Evolutionary conservation across 1,139 yeast genomes (phyloP).

Genomic region (Hansenula sp.): DNA sequence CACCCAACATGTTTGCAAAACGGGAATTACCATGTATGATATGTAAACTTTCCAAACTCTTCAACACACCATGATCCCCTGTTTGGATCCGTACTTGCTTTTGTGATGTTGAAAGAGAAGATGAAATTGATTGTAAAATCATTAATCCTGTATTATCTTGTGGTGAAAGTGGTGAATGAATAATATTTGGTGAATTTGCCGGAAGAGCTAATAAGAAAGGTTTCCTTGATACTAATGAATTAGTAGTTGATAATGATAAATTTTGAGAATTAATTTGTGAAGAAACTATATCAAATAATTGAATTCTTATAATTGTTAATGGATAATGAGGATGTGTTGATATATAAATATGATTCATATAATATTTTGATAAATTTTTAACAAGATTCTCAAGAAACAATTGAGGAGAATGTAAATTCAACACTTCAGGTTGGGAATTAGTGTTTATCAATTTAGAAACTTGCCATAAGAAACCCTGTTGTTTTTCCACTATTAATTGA

Average conservation of each 20-base stretch:
- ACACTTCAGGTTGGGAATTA: conserved; percentile 29
- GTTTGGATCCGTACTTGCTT: conserved; percentile 27
- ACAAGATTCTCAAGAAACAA: conserved; percentile 45
- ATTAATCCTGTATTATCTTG: conserved; percentile 41
- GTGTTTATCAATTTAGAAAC: conserved; percentile 49
- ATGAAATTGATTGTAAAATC: conserved; percentile 55
- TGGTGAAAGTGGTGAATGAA: conserved; percentile 45
- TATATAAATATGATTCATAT: conserved; percentile 58
- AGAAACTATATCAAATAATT: conserved; percentile 51
- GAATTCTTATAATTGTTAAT: conserved; percentile 56
- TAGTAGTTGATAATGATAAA: conserved; percentile 15
- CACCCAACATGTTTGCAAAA: conserved; percentile 54
- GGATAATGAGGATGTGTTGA: conserved; percentile 64
- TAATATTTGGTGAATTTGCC: conserved; percentile 31
- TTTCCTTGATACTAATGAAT: conserved; percentile 45
- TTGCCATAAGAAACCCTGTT: conserved; percentile 49
- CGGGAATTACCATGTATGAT: conserved; percentile 58
- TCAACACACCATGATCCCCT: conserved; percentile 34
- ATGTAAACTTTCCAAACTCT: conserved; percentile 33
- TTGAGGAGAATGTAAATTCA: conserved; percentile 33
- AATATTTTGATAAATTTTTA: conserved; percentile 42
- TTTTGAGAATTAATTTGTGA: conserved; percentile 20
- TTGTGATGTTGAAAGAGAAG: conserved; percentile 37
- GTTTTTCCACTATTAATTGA: conserved; percentile 55
- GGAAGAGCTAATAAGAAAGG: conserved; percentile 70